Base-by-base conservation (phyloP, 2,329 filamentous ascomycete genomes). In the Colletotrichum orbiculare region DNA sequence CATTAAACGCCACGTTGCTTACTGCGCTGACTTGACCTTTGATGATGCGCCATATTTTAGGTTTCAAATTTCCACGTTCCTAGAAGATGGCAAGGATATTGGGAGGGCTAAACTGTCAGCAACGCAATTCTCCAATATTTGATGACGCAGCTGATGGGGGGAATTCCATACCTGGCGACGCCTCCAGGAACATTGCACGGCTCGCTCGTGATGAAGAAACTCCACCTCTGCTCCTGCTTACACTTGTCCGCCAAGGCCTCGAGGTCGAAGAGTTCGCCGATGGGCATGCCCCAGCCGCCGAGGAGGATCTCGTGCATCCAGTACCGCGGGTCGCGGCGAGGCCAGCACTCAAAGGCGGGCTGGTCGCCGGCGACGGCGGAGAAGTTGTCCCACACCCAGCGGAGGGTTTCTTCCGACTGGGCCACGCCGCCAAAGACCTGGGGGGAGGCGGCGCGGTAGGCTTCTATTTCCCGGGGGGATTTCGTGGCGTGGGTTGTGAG, bases 321-420 rank as follows among this genome's bases (percentile, higher is more conserved):
- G 43, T 66, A 73, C 69, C 76, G 62, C 42, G 71, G 57, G 35
- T 76, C 71, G 52, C 77, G 61, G 37, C 77, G 71, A 8, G 81
- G 80, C 69, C 81, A 84, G 3, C 82, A 82, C 69, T 88, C 86
- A 66, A 86, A 83, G 6, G 73, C 67, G 0, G 85, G 82, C 53
- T 81, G 80, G 63, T 89, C 87, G 2, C 85, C 84, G 0, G 82
- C 87, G 0, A 88, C 81, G 2, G 86, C 87, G 0, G 85, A 76
- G 68, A 89, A 87, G 12, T 82, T 78, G 58, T 87, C 82, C 85
- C 86, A 89, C 15, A 88, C 75, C 86, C 86, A 89, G 42, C 80
- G 77, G 12, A 87, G 76, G 7, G 81, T 82, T 6, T 78, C 79
- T 13, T 81, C 76, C 2, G 79, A 81, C 0, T 82, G 81, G 54